Evolutionary conservation across 768 basidiomycete species (phyloP).

Genomic region (Serendipita vermifera): DNA sequence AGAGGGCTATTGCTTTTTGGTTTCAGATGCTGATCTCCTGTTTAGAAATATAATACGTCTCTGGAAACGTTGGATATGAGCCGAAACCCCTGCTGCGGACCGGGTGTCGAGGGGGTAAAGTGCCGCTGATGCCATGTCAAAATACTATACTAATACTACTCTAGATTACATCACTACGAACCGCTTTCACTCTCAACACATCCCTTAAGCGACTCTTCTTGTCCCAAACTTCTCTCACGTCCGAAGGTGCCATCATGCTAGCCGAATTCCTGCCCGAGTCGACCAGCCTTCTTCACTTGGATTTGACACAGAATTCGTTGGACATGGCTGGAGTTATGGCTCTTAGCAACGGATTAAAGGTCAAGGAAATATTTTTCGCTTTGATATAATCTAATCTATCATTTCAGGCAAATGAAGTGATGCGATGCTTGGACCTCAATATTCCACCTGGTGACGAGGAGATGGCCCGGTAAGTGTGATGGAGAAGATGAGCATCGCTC

Average conservation of each 20-base stretch:
- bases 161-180: conserved; percentile 53
- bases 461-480: conserved; percentile 40
- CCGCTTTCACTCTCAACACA: conserved; percentile 84
- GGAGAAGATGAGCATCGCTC: neutral
- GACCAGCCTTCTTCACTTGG: conserved; percentile 75
- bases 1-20: conserved; percentile 21
- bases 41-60: conserved; percentile 84
- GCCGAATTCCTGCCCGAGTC: conserved; percentile 95
- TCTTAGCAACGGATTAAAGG: conserved; percentile 67
- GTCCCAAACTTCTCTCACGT: conserved; percentile 64
- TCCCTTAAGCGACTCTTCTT: conserved; percentile 88
- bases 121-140: conserved; percentile 22
- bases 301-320: conserved; percentile 69
- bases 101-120: conserved; percentile 79
- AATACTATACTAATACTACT: neutral
- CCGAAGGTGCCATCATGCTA: conserved; percentile 80
- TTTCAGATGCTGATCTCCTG: neutral
- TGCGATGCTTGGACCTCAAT: conserved; percentile 87
- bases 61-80: conserved; percentile 90
- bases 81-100: conserved; percentile 87
- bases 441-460: conserved; percentile 77
- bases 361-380: conserved; percentile 8
- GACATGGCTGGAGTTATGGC: conserved; percentile 92
- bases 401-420: conserved; percentile 49
- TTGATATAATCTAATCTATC: neutral